Percentiles rank a stretch among this genome's conserved stretches.
These are phyloP conservation scores for Diplodia corticola DNA, from an alignment of 2,329 filamentous ascomycete species.

Conservation along the genomic window DNA sequence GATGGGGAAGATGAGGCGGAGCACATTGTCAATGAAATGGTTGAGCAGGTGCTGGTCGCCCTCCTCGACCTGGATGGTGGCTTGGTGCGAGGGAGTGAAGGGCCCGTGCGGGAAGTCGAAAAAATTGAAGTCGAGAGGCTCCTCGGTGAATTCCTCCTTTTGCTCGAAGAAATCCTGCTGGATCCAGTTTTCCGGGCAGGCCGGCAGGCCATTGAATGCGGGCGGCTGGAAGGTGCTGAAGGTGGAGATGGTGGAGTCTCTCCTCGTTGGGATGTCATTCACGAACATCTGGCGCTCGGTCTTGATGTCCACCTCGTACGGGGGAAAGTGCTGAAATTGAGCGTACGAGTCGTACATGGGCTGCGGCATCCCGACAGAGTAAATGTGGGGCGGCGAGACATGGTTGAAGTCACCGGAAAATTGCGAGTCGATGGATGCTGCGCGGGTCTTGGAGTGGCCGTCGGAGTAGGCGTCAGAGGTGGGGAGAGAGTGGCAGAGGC, in stretches of 20 bases:
- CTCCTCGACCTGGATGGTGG: constrained; percentile 77
- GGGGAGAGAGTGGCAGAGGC: constrained; percentile 77
- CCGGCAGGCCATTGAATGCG: constrained; percentile 65
- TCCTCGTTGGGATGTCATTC: constrained; percentile 81
- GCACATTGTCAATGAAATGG: constrained; percentile 85
- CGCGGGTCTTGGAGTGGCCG: constrained; percentile 69
- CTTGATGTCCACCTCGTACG: constrained; percentile 94
- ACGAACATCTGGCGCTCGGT: constrained; percentile 93
- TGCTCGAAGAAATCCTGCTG: constrained; percentile 69
- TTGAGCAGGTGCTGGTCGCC: constrained; percentile 83
- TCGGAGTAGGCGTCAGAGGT: constrained; percentile 81
- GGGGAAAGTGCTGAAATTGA: constrained; percentile 59
- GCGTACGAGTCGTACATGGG: constrained; percentile 40
- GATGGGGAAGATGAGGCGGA: constrained; percentile 88
- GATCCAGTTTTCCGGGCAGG: constrained; percentile 69
- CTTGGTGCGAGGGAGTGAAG: constrained; percentile 63
- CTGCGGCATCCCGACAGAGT: constrained; percentile 62
- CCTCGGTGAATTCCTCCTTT: constrained; percentile 63
- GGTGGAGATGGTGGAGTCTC: constrained; percentile 85
- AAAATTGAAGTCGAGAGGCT: constrained; percentile 69
- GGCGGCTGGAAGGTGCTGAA: constrained; percentile 89
- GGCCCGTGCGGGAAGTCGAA: constrained; percentile 77
- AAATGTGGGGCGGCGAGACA: constrained; percentile 52
- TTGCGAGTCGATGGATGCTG: constrained; percentile 78
- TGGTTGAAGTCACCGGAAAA: constrained; percentile 71